phyloP scores from a whole-genome alignment of 2,329 filamentous ascomycete genomes.

The Paraphaeosphaeria sporulosa region DNA sequence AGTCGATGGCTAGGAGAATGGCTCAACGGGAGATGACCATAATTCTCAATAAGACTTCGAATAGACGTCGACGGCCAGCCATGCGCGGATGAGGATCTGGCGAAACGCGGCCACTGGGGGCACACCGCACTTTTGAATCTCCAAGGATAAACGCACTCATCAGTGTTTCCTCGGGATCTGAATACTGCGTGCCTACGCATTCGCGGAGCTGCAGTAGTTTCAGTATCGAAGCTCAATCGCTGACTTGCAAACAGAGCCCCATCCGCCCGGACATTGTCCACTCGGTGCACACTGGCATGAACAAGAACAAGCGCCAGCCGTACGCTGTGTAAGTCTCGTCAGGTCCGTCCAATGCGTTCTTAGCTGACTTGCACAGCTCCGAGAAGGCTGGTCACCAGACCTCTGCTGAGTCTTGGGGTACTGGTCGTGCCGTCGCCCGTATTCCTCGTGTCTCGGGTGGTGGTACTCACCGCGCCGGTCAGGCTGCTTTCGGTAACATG shows the following conservation, averaged over 20 bases:
- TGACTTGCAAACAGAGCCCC: conserved; percentile 63
- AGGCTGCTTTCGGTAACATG: conserved; percentile 99
- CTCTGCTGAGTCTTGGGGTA: conserved; percentile 99
- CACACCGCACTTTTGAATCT: conserved; percentile 11
- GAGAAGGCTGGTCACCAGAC: conserved; percentile 99
- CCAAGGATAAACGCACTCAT: neutral
- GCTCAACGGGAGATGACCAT: neutral
- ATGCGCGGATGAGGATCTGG: conserved; percentile 17
- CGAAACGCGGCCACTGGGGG: conserved; percentile 8
- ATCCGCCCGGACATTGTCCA: conserved; percentile 99
- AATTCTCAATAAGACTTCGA: neutral
- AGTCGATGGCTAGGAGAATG: neutral
- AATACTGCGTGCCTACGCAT: neutral
- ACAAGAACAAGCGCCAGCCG: conserved; percentile 99
- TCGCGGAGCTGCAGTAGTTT: neutral
- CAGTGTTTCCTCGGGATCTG: neutral
- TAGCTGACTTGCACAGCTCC: conserved; percentile 49
- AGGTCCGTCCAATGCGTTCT: conserved; percentile 7
- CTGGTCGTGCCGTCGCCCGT: conserved; percentile 97
- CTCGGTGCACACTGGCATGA: conserved; percentile 98
- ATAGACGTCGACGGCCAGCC: neutral
- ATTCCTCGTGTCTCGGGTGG: conserved; percentile 99
- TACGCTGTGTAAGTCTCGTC: conserved; percentile 80
- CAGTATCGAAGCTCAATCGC: conserved; percentile 3
- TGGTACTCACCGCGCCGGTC: conserved; percentile 99